phyloP scores from a whole-genome alignment of 2,329 filamentous ascomycete genomes.

The Didymosphaeria variabile region DNA sequence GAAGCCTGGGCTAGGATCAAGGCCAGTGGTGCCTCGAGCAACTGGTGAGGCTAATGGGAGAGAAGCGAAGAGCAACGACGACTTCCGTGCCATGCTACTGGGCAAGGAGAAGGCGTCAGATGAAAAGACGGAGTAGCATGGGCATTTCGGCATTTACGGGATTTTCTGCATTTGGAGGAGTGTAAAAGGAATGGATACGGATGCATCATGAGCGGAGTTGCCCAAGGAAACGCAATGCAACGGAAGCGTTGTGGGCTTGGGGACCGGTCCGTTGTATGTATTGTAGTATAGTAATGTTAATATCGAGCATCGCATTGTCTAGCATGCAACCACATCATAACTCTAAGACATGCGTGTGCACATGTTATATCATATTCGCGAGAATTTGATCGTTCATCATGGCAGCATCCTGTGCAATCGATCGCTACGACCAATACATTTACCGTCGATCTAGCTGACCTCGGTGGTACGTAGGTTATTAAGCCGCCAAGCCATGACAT shows the following conservation, averaged over 20 bases:
- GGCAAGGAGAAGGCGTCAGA: conserved; percentile 45
- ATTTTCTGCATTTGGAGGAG: conserved; percentile 7
- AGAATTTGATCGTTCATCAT: too few relatives aligned
- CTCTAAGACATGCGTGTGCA: background rate
- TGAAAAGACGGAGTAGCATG: conserved; percentile 29
- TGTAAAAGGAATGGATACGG: conserved; percentile 4
- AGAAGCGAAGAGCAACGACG: conserved; percentile 63
- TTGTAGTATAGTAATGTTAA: conserved; percentile 16
- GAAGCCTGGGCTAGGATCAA: conserved; percentile 38
- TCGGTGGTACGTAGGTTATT: conserved; percentile 15
- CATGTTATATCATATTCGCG: background rate
- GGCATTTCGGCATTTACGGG: background rate
- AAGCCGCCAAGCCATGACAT: conserved; percentile 23
- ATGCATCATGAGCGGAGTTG: conserved; percentile 14
- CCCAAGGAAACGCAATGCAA: background rate
- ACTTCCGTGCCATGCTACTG: conserved; percentile 65
- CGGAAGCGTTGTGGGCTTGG: background rate
- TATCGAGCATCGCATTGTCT: background rate
- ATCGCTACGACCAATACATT: background rate
- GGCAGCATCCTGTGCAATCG: background rate
- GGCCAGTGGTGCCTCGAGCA: conserved; percentile 33
- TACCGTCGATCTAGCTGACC: background rate
- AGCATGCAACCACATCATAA: background rate
- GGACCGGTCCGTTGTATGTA: conserved; percentile 6
- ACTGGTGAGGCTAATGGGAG: conserved; percentile 26